phyloP scores from a whole-genome alignment of 176 grass and related monocot species.

The Miscanthus lutarioriparius region DNA sequence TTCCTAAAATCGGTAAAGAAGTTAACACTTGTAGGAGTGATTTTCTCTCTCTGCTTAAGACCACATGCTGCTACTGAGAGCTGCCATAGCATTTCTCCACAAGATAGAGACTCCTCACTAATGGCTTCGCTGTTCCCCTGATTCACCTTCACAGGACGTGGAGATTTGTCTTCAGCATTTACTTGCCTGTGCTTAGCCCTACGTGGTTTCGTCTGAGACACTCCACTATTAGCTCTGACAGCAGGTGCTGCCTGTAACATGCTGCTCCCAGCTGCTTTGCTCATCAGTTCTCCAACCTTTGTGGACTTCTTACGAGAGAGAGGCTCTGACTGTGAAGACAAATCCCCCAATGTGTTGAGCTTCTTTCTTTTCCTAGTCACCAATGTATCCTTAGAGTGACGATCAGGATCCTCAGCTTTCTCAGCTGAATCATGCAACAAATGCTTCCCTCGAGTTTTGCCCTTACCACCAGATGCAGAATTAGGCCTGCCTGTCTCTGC shows the following conservation, averaged over 20 bases:
- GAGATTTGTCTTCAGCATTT: constrained; percentile 17
- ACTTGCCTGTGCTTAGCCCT: constrained; percentile 19
- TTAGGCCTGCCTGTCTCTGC: constrained; percentile 22
- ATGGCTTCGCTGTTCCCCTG: constrained; percentile 36
- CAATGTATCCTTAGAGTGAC: constrained; percentile 6
- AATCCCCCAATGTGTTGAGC: constrained; percentile 65
- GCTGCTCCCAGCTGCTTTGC: constrained; percentile 32
- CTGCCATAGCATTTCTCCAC: constrained; percentile 66
- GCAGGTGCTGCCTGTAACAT: constrained; percentile 13
- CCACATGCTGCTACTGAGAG: constrained; percentile 54
- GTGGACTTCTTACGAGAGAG: constrained; percentile 39
- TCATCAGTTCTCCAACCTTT: constrained; percentile 48
- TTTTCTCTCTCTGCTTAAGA: constrained; percentile 46
- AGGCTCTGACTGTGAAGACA: constrained; percentile 37
- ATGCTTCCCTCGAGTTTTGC: constrained; percentile 33
- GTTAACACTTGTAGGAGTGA: constrained; percentile 31
- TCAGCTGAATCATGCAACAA: constrained; percentile 21
- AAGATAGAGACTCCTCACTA: constrained; percentile 35
- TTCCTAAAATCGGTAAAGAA: constrained; percentile 64
- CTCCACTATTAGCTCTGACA: constrained; percentile 35
- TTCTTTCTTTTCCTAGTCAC: constrained; percentile 60
- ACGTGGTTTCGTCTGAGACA: constrained; percentile 31
- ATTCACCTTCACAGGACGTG: constrained; percentile 14
- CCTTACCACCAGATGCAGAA: constrained; percentile 30
- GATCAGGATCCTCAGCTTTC: constrained; percentile 35